Evolutionary conservation across 805 yeast species (phyloP).

Genomic region (Yarrowia sp.): DNA sequence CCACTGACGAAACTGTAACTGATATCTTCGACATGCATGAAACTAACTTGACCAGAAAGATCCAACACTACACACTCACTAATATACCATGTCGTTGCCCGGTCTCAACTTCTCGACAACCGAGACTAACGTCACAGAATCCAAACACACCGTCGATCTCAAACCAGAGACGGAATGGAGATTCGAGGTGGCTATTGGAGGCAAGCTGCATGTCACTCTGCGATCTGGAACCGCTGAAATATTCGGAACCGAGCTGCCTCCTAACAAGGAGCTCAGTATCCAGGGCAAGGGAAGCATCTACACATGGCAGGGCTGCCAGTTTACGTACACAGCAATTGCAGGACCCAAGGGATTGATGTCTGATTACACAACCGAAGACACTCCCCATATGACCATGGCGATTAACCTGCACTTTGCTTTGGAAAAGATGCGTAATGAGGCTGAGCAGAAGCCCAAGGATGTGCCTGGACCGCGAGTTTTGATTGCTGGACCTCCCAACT

Average conservation of each 20-base stretch:
- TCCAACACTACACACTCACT: not conserved
- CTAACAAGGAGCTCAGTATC: slow-evolving; percentile 66
- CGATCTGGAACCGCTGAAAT: slow-evolving; percentile 81
- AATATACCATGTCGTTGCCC: slow-evolving; percentile 40
- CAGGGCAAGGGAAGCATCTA: slow-evolving; percentile 63
- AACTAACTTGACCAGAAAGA: slow-evolving; percentile 10
- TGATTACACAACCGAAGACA: slow-evolving; percentile 75
- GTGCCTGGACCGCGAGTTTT: slow-evolving; percentile 61
- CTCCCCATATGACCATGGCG: slow-evolving; percentile 63
- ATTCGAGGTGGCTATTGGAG: slow-evolving; percentile 66
- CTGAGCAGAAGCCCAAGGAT: slow-evolving; percentile 37
- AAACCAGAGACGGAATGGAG: slow-evolving; percentile 69
- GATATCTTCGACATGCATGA: slow-evolving; percentile 8
- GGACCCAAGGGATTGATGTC: slow-evolving; percentile 40
- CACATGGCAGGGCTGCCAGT: slow-evolving; percentile 69
- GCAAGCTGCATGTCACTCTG: slow-evolving; percentile 60
- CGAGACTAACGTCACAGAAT: slow-evolving; percentile 28
- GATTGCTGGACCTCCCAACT: slow-evolving; percentile 71
- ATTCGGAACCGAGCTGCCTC: slow-evolving; percentile 90
- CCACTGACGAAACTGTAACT: not conserved
- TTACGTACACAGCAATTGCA: slow-evolving; percentile 56
- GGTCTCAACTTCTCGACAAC: slow-evolving; percentile 39
- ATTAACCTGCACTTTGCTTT: slow-evolving; percentile 77
- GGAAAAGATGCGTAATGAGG: slow-evolving; percentile 58
- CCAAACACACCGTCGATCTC: slow-evolving; percentile 43